Base-by-base conservation (phyloP, 1,284 basidiomycete species). In the Papiliotrema fonsecae region DNA sequence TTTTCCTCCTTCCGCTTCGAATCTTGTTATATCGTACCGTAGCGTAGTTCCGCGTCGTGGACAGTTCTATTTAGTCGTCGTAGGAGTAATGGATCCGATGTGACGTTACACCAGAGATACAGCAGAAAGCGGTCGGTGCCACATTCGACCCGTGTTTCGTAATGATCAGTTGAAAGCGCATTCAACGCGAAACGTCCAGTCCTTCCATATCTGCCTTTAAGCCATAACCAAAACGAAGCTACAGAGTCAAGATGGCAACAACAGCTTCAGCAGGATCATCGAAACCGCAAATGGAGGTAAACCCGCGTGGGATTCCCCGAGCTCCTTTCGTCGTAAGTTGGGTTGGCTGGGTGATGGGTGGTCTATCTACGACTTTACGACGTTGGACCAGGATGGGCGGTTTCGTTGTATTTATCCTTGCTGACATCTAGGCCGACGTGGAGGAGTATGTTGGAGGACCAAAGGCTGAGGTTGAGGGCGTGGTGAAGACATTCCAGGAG, bases 241-340 rank as follows among this genome's bases (percentile, higher is more conserved):
- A 6, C 34, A 4, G 34, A 24, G 21, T 39, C 45, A 49, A 13
- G 27, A 61, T 61, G 57, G 51, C 57, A 1, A 52, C 58, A 1
- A 51, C 52, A 38, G 40, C 47, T 22, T 41, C 45, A 38, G 58
- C 62, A 24, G 61, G 57, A 6, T 54, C 56, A 18, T 61, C 62
- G 9, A 61, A 55, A 40, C 28, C 45, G 25, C 60, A 69, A 50
- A 64, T 75, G 53, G 79, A 83, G 64, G 83, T 83, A 63, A 97
- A 94, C 63, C 83, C 90, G 1, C 78, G 92, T 46, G 93, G 93
- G 1, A 97, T 98, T 51, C 93, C 93, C 13, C 84, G 86, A 69
- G 93, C 94, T 4, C 88, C 90, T 0, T 98, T 98, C 68, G 87
- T 97, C 51, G 93, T 96, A 65, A 63, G 87, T 81, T 3, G 13